phyloP scores from a whole-genome alignment of 2,329 filamentous ascomycete genomes.

The Coleophoma eucalyptorum region DNA sequence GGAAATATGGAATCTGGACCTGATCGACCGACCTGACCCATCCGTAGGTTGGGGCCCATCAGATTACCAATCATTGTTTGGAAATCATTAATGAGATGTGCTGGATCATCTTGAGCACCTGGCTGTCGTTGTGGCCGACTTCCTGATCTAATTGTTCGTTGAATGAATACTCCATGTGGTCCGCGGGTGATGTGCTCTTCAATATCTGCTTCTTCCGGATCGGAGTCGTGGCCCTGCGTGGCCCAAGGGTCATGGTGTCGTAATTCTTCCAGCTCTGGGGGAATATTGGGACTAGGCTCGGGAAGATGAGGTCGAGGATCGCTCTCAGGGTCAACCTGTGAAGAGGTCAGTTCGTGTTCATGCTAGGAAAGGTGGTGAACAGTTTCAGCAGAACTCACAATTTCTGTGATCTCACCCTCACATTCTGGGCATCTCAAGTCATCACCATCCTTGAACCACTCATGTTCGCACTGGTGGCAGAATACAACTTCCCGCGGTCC shows the following conservation, averaged over 20 bases:
- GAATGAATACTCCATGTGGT: constrained; percentile 21
- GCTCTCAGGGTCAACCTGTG: constrained; percentile 48
- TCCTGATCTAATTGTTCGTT: constrained; percentile 20
- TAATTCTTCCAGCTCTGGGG: constrained; percentile 11
- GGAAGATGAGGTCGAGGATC: constrained; percentile 52
- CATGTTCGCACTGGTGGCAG: constrained; percentile 76
- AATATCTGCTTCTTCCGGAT: constrained; percentile 57
- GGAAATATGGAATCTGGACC: constrained; percentile 22
- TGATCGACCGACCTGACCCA: constrained; percentile 22
- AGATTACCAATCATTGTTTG: constrained; percentile 42
- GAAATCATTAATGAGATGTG: constrained; percentile 30
- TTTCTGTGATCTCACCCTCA: constrained; percentile 74
- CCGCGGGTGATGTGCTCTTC: constrained; percentile 38
- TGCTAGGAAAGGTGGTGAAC: constrained; percentile 8
- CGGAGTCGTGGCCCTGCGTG: constrained; percentile 39
- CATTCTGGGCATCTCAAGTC: constrained; percentile 76
- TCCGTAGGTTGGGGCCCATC: constrained; percentile 24
- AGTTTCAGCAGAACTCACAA: constrained; percentile 53
- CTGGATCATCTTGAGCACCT: constrained; percentile 13
- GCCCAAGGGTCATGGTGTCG: constrained; percentile 24
- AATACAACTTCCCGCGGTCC: constrained; percentile 68
- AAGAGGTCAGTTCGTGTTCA: constrained; percentile 22
- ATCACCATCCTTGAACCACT: constrained; percentile 69
- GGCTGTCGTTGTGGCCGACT: neutral
- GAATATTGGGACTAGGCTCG: constrained; percentile 7